Evolutionary conservation across 2,329 filamentous ascomycete species (phyloP), one percentile per base, ranked within the genome.

Genomic region (Venturia carpophila): DNA sequence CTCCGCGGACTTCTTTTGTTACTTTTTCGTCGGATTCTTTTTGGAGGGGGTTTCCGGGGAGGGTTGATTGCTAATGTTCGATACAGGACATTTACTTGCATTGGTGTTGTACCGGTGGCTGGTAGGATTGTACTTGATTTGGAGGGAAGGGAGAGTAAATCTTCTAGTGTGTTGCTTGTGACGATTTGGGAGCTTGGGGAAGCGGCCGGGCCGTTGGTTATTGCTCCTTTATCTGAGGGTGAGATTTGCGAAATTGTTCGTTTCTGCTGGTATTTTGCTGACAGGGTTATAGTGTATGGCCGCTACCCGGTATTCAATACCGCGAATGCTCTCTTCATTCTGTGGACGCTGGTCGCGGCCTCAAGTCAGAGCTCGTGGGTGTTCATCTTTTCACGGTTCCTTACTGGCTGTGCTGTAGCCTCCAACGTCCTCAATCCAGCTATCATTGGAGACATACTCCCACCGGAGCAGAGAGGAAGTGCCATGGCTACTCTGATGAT

Each of bases 371-470:
- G 69, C 64, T 73, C 74, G 5, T 65, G 69, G 1, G 65, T 79
- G 5, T 73, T 80, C 66, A 79, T 81, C 62, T 72, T 72, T 10
- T 74, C 76, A 0, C 69, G 79, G 47, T 77, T 77, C 68, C 73
- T 82, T 66, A 78, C 79, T 55, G 77, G 77, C 49, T 68, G 77
- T 41, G 73, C 76, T 52, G 79, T 80, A 5, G 75, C 78, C 24
- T 75, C 76, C 4, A 79, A 86, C 68, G 84, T 87, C 10, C 76
- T 88, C 21, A 84, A 82, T 67, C 85, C 85, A 0, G 83, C 84
- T 30, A 84, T 88, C 63, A 80, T 88, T 21, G 85, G 85, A 30
- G 86, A 88, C 71, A 82, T 87, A 68, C 87, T 87, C 70, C 73
- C 75, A 1, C 75, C 79, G 0, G 84, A 87, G 65, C 75, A 83